Percentiles rank a stretch among this genome's conserved stretches.
Conservation (phyloP, 139 green algal species). For the Chlorella vulgaris region DNA sequence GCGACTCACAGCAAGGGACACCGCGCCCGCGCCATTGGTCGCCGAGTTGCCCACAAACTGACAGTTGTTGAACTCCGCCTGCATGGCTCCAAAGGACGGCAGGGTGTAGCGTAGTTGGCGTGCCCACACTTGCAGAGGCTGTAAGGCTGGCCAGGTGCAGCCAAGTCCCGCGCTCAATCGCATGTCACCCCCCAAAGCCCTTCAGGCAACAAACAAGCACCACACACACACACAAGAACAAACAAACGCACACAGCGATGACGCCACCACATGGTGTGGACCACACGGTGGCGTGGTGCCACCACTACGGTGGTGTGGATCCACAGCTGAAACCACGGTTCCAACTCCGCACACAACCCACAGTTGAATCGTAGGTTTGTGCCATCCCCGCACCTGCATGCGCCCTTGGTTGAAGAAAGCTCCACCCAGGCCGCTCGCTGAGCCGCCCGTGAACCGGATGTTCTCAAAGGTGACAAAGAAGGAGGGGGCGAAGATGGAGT, state of each 20-base stretch:
- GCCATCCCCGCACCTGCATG: slow-evolving; percentile 25
- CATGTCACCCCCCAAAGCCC: not conserved
- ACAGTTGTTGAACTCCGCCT: slow-evolving; percentile 44
- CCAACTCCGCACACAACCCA: not conserved
- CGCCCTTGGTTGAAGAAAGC: slow-evolving; percentile 39
- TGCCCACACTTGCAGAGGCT: too few relatives aligned
- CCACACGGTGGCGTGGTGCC: not conserved
- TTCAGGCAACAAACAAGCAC: not conserved
- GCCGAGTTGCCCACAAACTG: slow-evolving; percentile 45
- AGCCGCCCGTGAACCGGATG: slow-evolving; percentile 35
- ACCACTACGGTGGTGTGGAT: too few relatives aligned
- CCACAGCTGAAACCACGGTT: not conserved
- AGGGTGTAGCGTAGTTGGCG: not conserved
- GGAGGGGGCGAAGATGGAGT: slow-evolving; percentile 29
- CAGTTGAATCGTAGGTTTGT: too few relatives aligned
- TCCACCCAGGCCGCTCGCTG: slow-evolving; percentile 11
- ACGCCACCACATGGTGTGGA: not conserved
- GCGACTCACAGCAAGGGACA: not conserved
- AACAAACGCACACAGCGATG: not conserved
- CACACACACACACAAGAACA: not conserved
- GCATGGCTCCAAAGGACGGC: not conserved
- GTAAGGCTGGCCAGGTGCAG: too few relatives aligned
- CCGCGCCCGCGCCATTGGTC: slow-evolving; percentile 24
- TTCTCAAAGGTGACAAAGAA: slow-evolving; percentile 41
- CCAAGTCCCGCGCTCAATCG: too few relatives aligned